Base-by-base conservation (phyloP, 345 rosid genomes). In the Cardiospermum halicacabum region DNA sequence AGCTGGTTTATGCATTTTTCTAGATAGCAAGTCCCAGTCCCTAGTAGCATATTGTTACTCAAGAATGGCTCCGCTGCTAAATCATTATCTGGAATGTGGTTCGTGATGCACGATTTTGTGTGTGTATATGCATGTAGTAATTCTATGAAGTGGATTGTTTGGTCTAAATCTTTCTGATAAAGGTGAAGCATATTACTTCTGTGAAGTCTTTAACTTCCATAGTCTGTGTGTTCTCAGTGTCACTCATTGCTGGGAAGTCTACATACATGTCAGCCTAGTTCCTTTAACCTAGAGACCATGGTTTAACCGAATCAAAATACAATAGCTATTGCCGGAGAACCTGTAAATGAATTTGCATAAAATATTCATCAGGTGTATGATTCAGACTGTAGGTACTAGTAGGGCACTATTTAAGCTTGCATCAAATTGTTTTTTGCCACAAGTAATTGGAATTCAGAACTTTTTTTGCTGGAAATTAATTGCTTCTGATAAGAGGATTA, bases 401-500 rank as follows among this genome's bases (percentile, higher is more conserved):
- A 25, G 50, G 32, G 47, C 31, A 31, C 50, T 2, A 3, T 31
- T 32, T 18, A n/a, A n/a, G 7, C 22, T 34, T 21, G 7, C 34
- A 63, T 49, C 47, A 32, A 63, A 32, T 49, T 50, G 36, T 15
- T 34, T 63, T 1, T 3, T 40, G 34, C 34, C 8, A 16, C 8
- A 10, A 9, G 16, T 21, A 5, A 31, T 40, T 49, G n/a, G 30
- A 19, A 32, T 13, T 34, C 22, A 49, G 22, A 48, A 50, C 40
- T 31, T 48, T 31, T n/a, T 11, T 31, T 26, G 1, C 26, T 31
- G 39, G 18, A 4, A 3, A 16, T 16, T 42, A 25, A 9, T 43
- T 60, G 64, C 31, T 26, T 60, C 9, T 60, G 19, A 22, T 15
- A n/a, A n/a, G n/a, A n/a, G n/a, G n/a, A n/a, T n/a, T n/a, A n/a